Conservation (phyloP, 306 rosid species). For the Quercus dentata region DNA sequence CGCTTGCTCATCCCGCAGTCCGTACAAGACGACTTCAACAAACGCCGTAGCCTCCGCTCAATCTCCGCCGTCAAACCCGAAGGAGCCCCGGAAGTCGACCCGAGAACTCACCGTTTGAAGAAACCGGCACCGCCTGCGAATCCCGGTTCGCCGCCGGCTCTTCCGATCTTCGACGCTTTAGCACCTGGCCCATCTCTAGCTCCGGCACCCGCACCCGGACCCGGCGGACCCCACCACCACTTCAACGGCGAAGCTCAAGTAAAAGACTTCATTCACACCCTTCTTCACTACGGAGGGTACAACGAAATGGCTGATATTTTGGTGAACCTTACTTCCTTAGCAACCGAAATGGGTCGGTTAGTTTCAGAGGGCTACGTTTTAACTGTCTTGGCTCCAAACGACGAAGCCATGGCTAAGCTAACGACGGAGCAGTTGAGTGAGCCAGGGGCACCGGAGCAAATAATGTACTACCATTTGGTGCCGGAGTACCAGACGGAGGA, state of each 20-base stretch:
- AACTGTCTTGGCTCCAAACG: constrained; percentile 77
- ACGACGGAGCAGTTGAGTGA: constrained; percentile 87
- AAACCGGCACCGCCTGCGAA: constrained; percentile 44
- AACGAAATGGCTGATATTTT: constrained; percentile 82
- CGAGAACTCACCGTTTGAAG: constrained; percentile 60
- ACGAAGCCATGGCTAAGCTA: constrained; percentile 80
- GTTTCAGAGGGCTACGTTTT: constrained; percentile 79
- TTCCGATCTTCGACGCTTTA: constrained; percentile 64
- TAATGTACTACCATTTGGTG: constrained; percentile 69
- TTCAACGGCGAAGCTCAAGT: constrained; percentile 72
- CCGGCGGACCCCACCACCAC: constrained; percentile 76
- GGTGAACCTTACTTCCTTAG: constrained; percentile 70
- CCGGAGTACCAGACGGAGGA: constrained; percentile 90
- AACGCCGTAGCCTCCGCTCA: constrained; percentile 55
- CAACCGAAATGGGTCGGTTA: constrained; percentile 70
- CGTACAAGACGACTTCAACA: constrained; percentile 66
- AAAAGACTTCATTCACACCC: constrained; percentile 73
- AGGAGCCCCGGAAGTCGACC: constrained; percentile 70
- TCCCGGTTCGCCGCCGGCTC: constrained; percentile 57
- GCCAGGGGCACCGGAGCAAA: constrained; percentile 87
- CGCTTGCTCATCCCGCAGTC: constrained; percentile 58
- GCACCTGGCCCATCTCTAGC: constrained; percentile 72
- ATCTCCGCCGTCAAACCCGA: constrained; percentile 79
- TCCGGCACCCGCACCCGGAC: constrained; percentile 89
- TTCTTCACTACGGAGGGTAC: constrained; percentile 75